These are phyloP conservation scores for Trametes versicolor DNA, from an alignment of 1,284 basidiomycete species.

Conservation along the genomic window DNA sequence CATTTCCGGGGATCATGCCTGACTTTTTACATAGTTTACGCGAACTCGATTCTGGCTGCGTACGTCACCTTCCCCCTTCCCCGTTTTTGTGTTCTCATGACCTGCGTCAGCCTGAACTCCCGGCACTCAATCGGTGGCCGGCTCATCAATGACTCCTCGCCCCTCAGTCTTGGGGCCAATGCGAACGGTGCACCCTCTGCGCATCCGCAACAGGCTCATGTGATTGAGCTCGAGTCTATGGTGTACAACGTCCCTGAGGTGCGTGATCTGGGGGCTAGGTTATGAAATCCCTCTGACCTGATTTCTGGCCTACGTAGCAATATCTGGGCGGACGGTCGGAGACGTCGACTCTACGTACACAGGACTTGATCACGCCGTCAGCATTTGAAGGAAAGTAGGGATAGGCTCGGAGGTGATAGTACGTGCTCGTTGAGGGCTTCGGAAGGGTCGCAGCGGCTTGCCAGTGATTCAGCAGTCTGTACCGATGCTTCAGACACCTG, in stretches of 20 bases:
- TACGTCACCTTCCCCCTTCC: neutral
- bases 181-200: neutral
- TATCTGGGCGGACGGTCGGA: too few species aligned
- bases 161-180: neutral
- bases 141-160: slow-evolving; percentile 5
- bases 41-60: neutral
- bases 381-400: too few species aligned
- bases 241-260: neutral
- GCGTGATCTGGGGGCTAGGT: too few species aligned
- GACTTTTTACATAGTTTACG: neutral
- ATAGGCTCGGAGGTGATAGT: too few species aligned
- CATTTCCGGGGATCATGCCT: neutral
- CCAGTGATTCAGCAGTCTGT: too few species aligned
- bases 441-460: too few species aligned
- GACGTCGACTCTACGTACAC: neutral
- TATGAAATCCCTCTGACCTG: too few species aligned
- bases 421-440: too few species aligned
- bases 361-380: too few species aligned
- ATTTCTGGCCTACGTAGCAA: too few species aligned
- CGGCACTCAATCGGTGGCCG: slow-evolving; percentile 16
- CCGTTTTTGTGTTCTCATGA: neutral
- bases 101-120: slow-evolving; percentile 15
- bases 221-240: neutral
- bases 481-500: too few species aligned
- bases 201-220: neutral